A percentile compares a stretch with the other conserved stretches of the same genome.
phyloP scores from a whole-genome alignment of 805 yeast genomes.

The Torulaspora delbrueckii region DNA sequence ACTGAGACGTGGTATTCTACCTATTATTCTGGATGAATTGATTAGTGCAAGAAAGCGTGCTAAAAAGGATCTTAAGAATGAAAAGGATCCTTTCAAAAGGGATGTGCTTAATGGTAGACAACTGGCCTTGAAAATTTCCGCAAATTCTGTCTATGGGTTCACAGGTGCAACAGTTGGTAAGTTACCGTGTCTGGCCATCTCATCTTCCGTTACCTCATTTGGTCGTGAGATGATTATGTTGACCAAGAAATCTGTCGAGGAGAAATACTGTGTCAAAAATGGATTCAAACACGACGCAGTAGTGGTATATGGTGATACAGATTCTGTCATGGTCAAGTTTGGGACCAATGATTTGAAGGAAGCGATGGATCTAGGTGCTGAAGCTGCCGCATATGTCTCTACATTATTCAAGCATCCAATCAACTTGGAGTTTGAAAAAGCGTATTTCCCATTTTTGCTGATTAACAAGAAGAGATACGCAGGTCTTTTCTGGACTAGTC shows the following conservation, averaged over 20 bases:
- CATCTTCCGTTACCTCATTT: constrained; percentile 91
- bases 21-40: constrained; percentile 85
- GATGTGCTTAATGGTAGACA: constrained; percentile 97
- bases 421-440: constrained; percentile 93
- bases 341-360: constrained; percentile 75
- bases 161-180: constrained; percentile 99
- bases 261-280: constrained; percentile 69
- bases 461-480: constrained; percentile 97
- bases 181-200: constrained; percentile 91
- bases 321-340: constrained; percentile 98
- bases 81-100: constrained; percentile 87
- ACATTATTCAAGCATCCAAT: constrained; percentile 76
- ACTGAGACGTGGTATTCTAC: constrained; percentile 78
- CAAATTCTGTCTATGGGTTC: constrained; percentile 97
- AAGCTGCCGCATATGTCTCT: constrained; percentile 88
- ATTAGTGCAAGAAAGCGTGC: constrained; percentile 91
- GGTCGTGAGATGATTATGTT: constrained; percentile 96
- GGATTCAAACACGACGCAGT: constrained; percentile 82
- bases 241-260: constrained; percentile 82
- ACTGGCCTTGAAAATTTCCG: constrained; percentile 91
- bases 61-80: constrained; percentile 81
- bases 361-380: constrained; percentile 89
- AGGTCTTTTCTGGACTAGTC: constrained; percentile 91
- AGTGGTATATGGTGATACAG: constrained; percentile 97
- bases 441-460: constrained; percentile 86